Evolutionary conservation across 495 filamentous ascomycete genomes (phyloP).

Genomic region (Penicillium tannophilum): DNA sequence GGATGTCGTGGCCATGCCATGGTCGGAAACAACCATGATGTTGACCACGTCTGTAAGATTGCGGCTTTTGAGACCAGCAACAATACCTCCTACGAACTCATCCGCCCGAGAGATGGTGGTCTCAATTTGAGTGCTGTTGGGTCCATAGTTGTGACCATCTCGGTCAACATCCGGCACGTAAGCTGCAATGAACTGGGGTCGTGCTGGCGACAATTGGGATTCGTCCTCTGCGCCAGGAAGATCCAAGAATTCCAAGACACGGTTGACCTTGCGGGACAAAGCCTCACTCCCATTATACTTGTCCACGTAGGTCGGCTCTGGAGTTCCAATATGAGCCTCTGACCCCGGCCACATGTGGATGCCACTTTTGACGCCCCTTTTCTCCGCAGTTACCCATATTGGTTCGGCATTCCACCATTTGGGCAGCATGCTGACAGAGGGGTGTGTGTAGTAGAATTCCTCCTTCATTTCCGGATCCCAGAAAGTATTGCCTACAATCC

Average conservation of each 20-base stretch:
- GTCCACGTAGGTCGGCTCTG: conserved; percentile 77
- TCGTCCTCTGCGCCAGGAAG: conserved; percentile 66
- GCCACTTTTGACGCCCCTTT: conserved; percentile 69
- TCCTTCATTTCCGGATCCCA: conserved; percentile 77
- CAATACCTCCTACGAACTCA: conserved; percentile 71
- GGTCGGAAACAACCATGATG: conserved; percentile 96
- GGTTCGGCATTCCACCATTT: conserved; percentile 97
- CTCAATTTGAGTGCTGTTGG: conserved; percentile 89
- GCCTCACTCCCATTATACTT: conserved; percentile 77
- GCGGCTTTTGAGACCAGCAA: conserved; percentile 73
- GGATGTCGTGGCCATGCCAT: conserved; percentile 95
- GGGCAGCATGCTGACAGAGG: conserved; percentile 66
- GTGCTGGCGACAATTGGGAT: conserved; percentile 30
- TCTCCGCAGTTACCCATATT: conserved; percentile 89
- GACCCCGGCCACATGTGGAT: conserved; percentile 99
- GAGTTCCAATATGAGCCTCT: conserved; percentile 68
- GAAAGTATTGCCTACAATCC: conserved; percentile 91
- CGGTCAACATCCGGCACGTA: conserved; percentile 92
- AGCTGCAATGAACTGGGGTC: conserved; percentile 89
- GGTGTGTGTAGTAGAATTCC: conserved; percentile 86
- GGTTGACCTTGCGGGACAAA: conserved; percentile 70
- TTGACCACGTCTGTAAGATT: conserved; percentile 91
- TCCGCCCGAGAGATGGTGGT: conserved; percentile 75
- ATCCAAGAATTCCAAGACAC: conserved; percentile 80
- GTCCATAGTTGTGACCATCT: conserved; percentile 84